Conservation (phyloP, 257 asterid genomes). For the Gentiana macrophylla region DNA sequence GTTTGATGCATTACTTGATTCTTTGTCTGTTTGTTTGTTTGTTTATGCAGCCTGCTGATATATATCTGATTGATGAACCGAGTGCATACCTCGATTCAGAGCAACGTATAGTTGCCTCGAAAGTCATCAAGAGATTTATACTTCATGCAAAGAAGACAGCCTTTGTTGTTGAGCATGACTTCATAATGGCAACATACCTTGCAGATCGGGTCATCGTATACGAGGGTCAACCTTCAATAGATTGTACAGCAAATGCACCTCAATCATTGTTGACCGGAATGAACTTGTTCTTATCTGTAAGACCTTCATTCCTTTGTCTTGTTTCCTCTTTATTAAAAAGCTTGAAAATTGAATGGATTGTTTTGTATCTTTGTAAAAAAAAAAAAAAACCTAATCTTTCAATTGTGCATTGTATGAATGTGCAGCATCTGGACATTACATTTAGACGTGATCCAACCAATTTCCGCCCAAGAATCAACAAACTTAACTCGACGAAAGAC, state of each 20-base stretch:
- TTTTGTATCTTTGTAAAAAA: too few species aligned
- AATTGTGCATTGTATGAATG: not conserved
- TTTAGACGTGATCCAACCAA: conserved; percentile 97
- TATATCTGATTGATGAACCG: conserved; percentile 88
- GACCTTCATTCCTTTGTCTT: conserved; percentile 14
- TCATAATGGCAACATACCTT: conserved; percentile 97
- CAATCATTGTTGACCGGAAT: conserved; percentile 94
- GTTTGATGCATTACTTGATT: not conserved
- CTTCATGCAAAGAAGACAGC: conserved; percentile 97
- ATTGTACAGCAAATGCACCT: conserved; percentile 85
- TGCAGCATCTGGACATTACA: conserved; percentile 92
- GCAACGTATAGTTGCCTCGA: conserved; percentile 98
- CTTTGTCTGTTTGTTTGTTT: too few species aligned
- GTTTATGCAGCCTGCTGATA: conserved; percentile 88
- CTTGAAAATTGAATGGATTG: too few species aligned
- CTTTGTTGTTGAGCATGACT: conserved; percentile 92
- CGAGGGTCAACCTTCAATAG: conserved; percentile 80
- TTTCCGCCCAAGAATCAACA: conserved; percentile 93
- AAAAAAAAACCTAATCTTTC: too few species aligned
- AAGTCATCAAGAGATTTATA: conserved; percentile 94
- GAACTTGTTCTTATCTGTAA: conserved; percentile 95
- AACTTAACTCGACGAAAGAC: conserved; percentile 91
- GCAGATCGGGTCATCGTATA: conserved; percentile 96
- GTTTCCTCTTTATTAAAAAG: too few species aligned
- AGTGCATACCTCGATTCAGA: conserved; percentile 99